A percentile compares a stretch with the other conserved stretches of the same genome.
Conservation (phyloP, 805 yeast species). For the Zygoascus biomembranicola region DNA sequence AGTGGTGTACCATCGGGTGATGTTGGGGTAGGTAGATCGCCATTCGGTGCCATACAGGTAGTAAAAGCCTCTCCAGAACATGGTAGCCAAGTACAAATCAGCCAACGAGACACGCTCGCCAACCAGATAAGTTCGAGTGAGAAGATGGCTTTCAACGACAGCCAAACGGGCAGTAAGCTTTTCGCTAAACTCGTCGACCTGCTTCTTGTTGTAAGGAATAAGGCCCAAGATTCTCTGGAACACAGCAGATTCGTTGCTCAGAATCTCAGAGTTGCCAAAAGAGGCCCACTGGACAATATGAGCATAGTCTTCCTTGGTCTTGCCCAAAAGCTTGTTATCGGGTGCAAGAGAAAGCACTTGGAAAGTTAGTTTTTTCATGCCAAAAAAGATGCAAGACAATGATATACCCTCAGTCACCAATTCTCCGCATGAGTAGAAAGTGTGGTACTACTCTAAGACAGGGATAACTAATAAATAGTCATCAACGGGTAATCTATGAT, state of each 20-base stretch:
- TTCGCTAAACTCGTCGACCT: slow-evolving; percentile 39
- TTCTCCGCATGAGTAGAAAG: slow-evolving; percentile 5
- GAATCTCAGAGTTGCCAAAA: slow-evolving; percentile 59
- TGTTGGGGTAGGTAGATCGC: slow-evolving; percentile 54
- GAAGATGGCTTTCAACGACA: slow-evolving; percentile 47
- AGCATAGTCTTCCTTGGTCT: slow-evolving; percentile 54
- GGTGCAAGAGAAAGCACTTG: slow-evolving; percentile 14
- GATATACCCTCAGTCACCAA: slow-evolving; percentile 3
- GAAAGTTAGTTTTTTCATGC: slow-evolving; percentile 1
- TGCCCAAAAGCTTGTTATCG: slow-evolving; percentile 49
- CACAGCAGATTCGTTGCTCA: slow-evolving; percentile 39
- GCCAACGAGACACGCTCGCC: slow-evolving; percentile 62
- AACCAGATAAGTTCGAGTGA: slow-evolving; percentile 56
- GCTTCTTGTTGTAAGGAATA: slow-evolving; percentile 70
- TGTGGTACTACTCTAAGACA: slow-evolving; percentile 29
- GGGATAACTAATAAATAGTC: slow-evolving; percentile 33
- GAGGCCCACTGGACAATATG: slow-evolving; percentile 71
- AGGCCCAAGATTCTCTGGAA: slow-evolving; percentile 58
- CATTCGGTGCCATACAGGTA: slow-evolving; percentile 55
- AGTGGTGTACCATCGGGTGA: slow-evolving; percentile 67
- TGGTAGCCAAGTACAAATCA: slow-evolving; percentile 49
- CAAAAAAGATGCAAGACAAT: not conserved
- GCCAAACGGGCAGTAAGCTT: slow-evolving; percentile 33
- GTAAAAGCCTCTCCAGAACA: slow-evolving; percentile 47
- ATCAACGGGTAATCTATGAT: slow-evolving; percentile 17